These are phyloP conservation scores for Echites panduratus DNA, from an alignment of 257 asterid genomes.

Conservation along the genomic window DNA sequence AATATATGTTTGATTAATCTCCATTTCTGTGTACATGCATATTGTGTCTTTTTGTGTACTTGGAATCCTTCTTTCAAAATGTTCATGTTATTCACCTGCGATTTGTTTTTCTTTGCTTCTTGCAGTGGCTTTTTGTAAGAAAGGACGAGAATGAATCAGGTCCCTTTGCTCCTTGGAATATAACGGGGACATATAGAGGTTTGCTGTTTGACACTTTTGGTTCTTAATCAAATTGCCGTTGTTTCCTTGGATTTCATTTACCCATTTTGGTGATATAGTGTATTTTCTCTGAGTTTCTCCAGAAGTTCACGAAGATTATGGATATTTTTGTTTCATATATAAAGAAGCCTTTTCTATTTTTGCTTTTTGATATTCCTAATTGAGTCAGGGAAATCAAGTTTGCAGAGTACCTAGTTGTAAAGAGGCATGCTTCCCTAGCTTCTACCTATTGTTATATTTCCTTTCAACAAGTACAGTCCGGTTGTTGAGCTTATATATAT, in stretches of 20 bases:
- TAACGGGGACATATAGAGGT: constrained; percentile 98
- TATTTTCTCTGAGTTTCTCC: background rate
- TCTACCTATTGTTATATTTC: background rate
- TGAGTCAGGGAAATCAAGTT: constrained; percentile 3
- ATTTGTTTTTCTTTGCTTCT: constrained; percentile 25
- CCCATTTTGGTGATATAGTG: background rate
- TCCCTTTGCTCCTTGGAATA: constrained; percentile 89
- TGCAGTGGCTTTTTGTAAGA: constrained; percentile 80
- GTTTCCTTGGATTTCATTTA: background rate
- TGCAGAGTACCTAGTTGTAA: background rate
- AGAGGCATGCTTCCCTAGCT: background rate
- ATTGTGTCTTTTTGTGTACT: background rate
- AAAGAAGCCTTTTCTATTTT: background rate
- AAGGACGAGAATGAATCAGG: constrained; percentile 77
- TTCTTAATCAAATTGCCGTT: background rate
- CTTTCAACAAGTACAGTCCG: background rate
- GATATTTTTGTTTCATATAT: background rate
- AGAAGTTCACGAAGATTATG: background rate
- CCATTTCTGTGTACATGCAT: background rate
- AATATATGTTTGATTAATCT: background rate
- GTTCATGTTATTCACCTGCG: background rate
- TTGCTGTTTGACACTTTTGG: constrained; percentile 25
- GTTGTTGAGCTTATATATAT: background rate
- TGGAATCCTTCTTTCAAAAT: background rate
- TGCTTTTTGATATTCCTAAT: background rate